Evolutionary conservation across 192 early-diverging fungal species (phyloP).

Genomic region (Funneliformis geosporum): DNA sequence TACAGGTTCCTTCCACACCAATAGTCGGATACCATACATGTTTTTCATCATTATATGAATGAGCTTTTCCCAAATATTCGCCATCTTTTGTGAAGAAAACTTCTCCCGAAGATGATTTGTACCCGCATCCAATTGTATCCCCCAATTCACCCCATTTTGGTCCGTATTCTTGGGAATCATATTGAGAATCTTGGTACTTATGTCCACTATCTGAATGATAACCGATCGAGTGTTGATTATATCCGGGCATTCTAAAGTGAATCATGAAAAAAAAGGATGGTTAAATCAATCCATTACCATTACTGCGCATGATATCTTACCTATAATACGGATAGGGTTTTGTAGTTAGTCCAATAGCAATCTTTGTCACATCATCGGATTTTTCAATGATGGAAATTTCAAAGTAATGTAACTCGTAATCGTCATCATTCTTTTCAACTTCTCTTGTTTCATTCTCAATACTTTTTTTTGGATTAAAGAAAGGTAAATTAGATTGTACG

Average conservation of each 20-base stretch:
- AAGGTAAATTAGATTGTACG: not conserved
- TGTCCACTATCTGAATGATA: constrained; percentile 4
- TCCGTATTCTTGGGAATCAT: not conserved
- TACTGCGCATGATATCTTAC: not conserved
- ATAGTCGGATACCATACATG: constrained; percentile 33
- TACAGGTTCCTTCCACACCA: constrained; percentile 35
- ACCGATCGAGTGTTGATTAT: not conserved
- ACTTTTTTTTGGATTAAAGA: not conserved
- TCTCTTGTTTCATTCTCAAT: not conserved
- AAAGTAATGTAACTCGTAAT: not conserved
- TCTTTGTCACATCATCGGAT: not conserved
- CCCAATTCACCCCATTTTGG: constrained; percentile 22
- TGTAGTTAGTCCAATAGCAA: not conserved
- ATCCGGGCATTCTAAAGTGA: not conserved
- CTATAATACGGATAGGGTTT: not conserved
- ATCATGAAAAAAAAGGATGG: not conserved
- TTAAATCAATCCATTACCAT: not conserved
- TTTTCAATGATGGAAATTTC: not conserved
- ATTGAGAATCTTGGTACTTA: not conserved
- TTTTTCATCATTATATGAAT: not conserved
- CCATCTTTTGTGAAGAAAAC: constrained; percentile 37
- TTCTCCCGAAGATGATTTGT: constrained; percentile 21
- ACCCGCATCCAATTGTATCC: constrained; percentile 42
- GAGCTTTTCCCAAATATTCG: constrained; percentile 8
- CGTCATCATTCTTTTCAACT: not conserved